These are phyloP conservation scores for Aspergillus heteromorphus DNA, from an alignment of 495 filamentous ascomycete species.

Conservation along the genomic window DNA sequence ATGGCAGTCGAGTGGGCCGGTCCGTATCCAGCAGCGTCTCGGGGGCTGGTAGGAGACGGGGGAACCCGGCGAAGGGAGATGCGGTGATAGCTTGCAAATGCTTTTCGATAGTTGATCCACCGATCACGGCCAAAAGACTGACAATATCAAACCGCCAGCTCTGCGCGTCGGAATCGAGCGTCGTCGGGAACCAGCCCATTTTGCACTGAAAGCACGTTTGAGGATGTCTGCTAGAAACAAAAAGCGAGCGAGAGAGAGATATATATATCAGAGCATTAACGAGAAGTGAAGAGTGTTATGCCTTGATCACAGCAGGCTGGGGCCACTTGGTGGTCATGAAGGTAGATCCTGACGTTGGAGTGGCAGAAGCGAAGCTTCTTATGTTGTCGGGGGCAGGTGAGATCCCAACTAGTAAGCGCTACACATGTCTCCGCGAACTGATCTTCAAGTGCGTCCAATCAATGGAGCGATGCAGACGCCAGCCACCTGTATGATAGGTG, in stretches of 20 bases:
- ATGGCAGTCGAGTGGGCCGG: slow-evolving; percentile 50
- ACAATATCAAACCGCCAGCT: slow-evolving; percentile 50
- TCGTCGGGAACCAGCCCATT: slow-evolving; percentile 17
- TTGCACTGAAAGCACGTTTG: not conserved
- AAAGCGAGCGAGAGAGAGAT: too few species aligned
- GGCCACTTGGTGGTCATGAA: not conserved
- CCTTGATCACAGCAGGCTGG: not conserved
- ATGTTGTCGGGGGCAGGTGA: not conserved
- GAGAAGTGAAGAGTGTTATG: not conserved
- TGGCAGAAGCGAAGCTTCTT: not conserved
- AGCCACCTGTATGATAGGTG: not conserved
- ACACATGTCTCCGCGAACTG: not conserved
- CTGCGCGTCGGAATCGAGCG: slow-evolving; percentile 2
- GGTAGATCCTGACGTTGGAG: not conserved
- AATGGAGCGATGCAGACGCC: not conserved
- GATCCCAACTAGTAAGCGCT: not conserved
- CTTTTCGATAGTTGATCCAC: slow-evolving; percentile 52
- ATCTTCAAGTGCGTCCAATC: not conserved
- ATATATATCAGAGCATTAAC: not conserved
- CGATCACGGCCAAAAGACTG: slow-evolving; percentile 58
- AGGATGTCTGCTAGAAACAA: not conserved
- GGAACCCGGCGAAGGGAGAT: slow-evolving; percentile 50
- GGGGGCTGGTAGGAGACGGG: slow-evolving; percentile 62
- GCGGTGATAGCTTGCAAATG: slow-evolving; percentile 54
- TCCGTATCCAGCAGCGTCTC: slow-evolving; percentile 55